Evolutionary conservation across 306 rosid species (phyloP).

Genomic region (Notholithocarpus densiflorus): DNA sequence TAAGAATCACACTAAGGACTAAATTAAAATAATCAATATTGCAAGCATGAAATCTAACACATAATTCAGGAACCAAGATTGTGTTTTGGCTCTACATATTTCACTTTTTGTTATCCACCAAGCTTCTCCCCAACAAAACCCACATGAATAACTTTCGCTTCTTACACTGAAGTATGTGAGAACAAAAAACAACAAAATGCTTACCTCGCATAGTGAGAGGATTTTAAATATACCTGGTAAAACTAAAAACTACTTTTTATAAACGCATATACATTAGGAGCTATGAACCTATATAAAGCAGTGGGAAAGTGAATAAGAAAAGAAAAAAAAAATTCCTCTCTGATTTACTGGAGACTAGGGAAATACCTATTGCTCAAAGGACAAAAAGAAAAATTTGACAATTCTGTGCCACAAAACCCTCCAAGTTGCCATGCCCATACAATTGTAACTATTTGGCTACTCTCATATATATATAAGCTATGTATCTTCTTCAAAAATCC

Average conservation of each 20-base stretch:
- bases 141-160: no score
- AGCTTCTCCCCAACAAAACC: no score
- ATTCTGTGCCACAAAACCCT: slow-evolving; percentile 19
- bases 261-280: neutral
- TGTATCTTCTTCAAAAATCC: slow-evolving; percentile 6
- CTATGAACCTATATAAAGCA: neutral
- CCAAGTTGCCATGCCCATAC: slow-evolving; percentile 4
- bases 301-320: neutral
- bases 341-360: slow-evolving; percentile 18
- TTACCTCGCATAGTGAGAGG: no score
- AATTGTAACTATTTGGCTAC: slow-evolving; percentile 7
- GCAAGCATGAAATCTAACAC: no score
- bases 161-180: no score
- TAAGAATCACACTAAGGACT: no score
- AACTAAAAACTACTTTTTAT: no score
- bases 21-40: no score
- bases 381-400: neutral
- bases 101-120: no score
- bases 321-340: slow-evolving; percentile 8
- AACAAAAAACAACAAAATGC: neutral
- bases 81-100: no score
- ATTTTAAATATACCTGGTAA: no score
- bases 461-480: neutral
- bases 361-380: slow-evolving; percentile 23
- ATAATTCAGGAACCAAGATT: no score